These are phyloP conservation scores for Hypholoma fasciculare DNA, from an alignment of 768 basidiomycete species.

Conservation along the genomic window DNA sequence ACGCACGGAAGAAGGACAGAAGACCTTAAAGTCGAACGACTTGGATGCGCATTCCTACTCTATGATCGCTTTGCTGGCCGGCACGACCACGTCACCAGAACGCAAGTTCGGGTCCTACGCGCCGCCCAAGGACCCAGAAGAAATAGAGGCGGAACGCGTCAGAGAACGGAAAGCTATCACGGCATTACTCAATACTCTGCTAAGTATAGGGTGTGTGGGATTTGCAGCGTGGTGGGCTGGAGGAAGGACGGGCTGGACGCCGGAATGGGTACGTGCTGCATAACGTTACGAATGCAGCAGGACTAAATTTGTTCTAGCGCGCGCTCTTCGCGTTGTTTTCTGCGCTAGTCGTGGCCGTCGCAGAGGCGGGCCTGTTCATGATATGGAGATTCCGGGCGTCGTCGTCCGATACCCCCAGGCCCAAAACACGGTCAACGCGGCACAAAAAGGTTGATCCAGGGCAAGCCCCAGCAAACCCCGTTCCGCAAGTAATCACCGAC, in stretches of 20 bases:
- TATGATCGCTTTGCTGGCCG: slow-evolving; percentile 78
- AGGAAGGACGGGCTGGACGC: slow-evolving; percentile 57
- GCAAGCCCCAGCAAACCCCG: slow-evolving; percentile 5
- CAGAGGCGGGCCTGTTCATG: slow-evolving; percentile 70
- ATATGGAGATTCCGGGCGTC: slow-evolving; percentile 65
- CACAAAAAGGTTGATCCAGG: slow-evolving; percentile 39
- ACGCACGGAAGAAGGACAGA: slow-evolving; percentile 48
- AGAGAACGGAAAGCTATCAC: slow-evolving; percentile 69
- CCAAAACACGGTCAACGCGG: slow-evolving; percentile 18
- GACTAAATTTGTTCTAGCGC: slow-evolving; percentile 36
- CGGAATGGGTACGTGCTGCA: slow-evolving; percentile 68
- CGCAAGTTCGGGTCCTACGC: slow-evolving; percentile 60
- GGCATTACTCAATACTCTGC: slow-evolving; percentile 65
- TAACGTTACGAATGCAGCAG: slow-evolving; percentile 1
- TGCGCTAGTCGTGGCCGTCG: slow-evolving; percentile 64
- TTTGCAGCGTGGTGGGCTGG: slow-evolving; percentile 76
- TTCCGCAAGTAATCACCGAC: slow-evolving; percentile 11
- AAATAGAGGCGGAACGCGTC: slow-evolving; percentile 42
- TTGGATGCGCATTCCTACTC: slow-evolving; percentile 58
- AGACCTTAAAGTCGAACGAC: slow-evolving; percentile 34
- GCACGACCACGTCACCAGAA: slow-evolving; percentile 76
- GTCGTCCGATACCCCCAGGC: slow-evolving; percentile 16
- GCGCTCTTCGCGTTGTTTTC: slow-evolving; percentile 61
- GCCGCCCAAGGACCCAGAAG: slow-evolving; percentile 46
- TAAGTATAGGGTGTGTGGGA: slow-evolving; percentile 69